Evolutionary conservation across 2,329 filamentous ascomycete species (phyloP), one percentile per base, ranked within the genome.

Genomic region (Graphiopsis chlorocephala): DNA sequence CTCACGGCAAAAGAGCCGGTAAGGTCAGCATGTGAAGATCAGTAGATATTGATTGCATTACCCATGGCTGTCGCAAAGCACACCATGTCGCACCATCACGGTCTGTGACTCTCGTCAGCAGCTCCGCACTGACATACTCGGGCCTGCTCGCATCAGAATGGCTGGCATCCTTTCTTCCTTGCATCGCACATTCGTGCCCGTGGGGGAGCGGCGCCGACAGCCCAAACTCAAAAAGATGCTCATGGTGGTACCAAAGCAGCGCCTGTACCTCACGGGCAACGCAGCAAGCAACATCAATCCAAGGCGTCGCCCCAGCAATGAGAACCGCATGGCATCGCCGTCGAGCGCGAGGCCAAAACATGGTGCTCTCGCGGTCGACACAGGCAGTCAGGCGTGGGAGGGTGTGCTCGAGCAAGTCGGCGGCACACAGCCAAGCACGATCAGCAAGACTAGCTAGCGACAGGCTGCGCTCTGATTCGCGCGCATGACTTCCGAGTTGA

Each of bases 381-480:
- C n/a, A 61, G 58, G 58, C 35, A 58, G 45, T 28, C 47, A 10
- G 42, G 14, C 42, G 26, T 33, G n/a, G 17, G 47, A 38, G 47
- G 60, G 60, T 62, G 60, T 62, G 60, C 60, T 62, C 60, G 60
- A 62, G 60, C 60, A 55, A 45, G 60, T 31, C 60, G 60, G 60
- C 60, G 60, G 60, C 48, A 62, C 48, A 55, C 48, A 45, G 60
- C 60, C 60, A 62, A 62, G 60, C 60, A 35, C 38, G 60, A 62
- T 62, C 60, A 42, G 33, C 60, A 38, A 25, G 48, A 23, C 48
- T 55, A 42, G 33, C n/a, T 23, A 28, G 31, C 60, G 47, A 45
- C 31, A 62, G 17, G 60, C 48, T 23, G 31, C 23, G 10, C 25
- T 38, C n/a, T 62, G 60, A 62, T 62, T 62, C 47, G 60, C 48